Percentiles rank a stretch among this genome's conserved stretches.
Conservation (phyloP, 2,329 filamentous ascomycete species). For the Claviceps lovelessii region DNA sequence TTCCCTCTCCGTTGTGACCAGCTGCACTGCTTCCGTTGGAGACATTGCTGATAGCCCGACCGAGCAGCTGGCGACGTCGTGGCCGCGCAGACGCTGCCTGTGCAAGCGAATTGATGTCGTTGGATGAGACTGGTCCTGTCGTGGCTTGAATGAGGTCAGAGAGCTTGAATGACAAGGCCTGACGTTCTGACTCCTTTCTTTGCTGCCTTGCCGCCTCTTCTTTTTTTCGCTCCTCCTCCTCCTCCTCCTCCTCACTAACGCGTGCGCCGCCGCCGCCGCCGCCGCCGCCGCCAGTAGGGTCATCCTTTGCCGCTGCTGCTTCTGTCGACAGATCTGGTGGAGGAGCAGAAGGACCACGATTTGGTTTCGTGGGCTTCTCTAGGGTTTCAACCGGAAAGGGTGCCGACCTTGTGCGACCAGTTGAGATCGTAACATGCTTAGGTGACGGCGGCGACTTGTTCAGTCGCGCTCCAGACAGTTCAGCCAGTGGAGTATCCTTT, state of each 20-base stretch:
- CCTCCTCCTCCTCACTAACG: background rate
- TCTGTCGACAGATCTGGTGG: background rate
- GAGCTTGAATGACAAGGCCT: constrained; percentile 27
- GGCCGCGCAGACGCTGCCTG: constrained; percentile 10
- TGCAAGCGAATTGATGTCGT: constrained; percentile 6
- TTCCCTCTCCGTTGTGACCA: constrained; percentile 18
- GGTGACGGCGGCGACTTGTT: constrained; percentile 26
- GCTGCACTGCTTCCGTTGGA: constrained; percentile 35
- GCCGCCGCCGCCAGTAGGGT: too few species aligned
- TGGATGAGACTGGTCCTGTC: background rate
- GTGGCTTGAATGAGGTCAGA: constrained; percentile 25
- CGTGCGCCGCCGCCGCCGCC: background rate
- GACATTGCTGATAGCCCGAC: constrained; percentile 43
- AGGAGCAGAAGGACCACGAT: constrained; percentile 6
- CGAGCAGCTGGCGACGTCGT: constrained; percentile 37
- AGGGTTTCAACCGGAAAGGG: constrained; percentile 11
- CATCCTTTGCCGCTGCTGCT: background rate
- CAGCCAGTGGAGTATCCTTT: constrained; percentile 23
- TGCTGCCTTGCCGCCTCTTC: constrained; percentile 11
- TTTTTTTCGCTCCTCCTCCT: constrained; percentile 5
- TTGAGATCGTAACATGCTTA: constrained; percentile 10
- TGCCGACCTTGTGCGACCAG: constrained; percentile 25
- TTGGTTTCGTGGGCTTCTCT: constrained; percentile 2
- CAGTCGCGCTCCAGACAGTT: constrained; percentile 25
- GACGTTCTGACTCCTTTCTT: constrained; percentile 23